phyloP scores from a whole-genome alignment of 495 filamentous ascomycete genomes.

The Podospora fimiseda region DNA sequence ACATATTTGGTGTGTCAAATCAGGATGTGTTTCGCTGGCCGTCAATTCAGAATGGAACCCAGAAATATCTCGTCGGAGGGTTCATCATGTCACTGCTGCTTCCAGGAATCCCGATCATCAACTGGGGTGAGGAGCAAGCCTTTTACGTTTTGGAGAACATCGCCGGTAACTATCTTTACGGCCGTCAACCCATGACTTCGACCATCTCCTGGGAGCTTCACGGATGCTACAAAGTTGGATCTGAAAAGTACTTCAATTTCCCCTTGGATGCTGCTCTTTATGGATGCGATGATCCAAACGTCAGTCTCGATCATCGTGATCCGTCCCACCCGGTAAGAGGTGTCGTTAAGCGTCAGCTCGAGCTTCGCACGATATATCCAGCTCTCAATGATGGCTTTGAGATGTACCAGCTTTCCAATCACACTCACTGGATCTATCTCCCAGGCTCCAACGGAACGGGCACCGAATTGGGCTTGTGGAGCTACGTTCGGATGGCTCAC shows the following conservation, averaged over 20 bases:
- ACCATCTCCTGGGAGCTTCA: conserved; percentile 61
- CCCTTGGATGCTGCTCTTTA: conserved; percentile 42
- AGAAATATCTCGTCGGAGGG: conserved; percentile 53
- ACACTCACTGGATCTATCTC: conserved; percentile 48
- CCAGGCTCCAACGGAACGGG: conserved; percentile 51
- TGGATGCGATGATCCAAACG: conserved; percentile 65
- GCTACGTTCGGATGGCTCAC: conserved; percentile 12
- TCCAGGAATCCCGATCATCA: conserved; percentile 58
- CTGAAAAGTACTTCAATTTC: conserved; percentile 37
- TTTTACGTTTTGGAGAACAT: conserved; percentile 64
- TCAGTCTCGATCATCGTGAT: conserved; percentile 60
- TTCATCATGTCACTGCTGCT: conserved; percentile 60
- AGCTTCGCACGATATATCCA: conserved; percentile 54
- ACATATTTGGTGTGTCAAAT: conserved; percentile 65
- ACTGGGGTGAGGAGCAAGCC: conserved; percentile 67
- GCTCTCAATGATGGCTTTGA: conserved; percentile 59
- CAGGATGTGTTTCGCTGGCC: conserved; percentile 72
- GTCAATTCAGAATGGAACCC: conserved; percentile 53
- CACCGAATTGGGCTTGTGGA: conserved; percentile 62
- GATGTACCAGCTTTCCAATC: conserved; percentile 53
- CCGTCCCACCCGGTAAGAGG: conserved; percentile 34
- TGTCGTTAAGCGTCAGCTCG: conserved; percentile 59
- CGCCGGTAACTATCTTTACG: conserved; percentile 63
- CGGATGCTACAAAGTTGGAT: conserved; percentile 64
- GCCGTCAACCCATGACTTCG: conserved; percentile 59